Conservation (phyloP, 257 asterid species). For the Salvia splendens region DNA sequence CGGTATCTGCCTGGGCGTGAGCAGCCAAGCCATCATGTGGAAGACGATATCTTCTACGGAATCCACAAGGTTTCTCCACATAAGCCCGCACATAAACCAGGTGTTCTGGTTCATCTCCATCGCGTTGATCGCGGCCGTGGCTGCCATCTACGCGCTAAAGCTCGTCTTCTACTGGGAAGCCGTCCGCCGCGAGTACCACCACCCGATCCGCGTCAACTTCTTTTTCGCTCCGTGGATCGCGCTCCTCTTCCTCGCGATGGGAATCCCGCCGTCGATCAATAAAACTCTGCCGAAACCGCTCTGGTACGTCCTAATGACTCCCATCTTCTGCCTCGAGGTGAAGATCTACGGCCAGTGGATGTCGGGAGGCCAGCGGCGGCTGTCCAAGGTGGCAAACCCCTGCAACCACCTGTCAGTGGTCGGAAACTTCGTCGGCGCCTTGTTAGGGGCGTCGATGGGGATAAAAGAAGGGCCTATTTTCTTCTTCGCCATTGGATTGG, state of each 20-base stretch:
- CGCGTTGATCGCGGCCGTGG: slow-evolving; percentile 47
- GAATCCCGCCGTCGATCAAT: slow-evolving; percentile 60
- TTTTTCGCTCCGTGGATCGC: slow-evolving; percentile 94
- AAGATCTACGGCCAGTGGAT: slow-evolving; percentile 97
- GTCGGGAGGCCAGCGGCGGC: slow-evolving; percentile 91
- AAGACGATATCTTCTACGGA: slow-evolving; percentile 63
- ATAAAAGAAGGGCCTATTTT: slow-evolving; percentile 85
- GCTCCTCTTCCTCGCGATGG: slow-evolving; percentile 67
- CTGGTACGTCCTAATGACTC: slow-evolving; percentile 91
- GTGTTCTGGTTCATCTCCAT: slow-evolving; percentile 64
- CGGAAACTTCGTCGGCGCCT: slow-evolving; percentile 86
- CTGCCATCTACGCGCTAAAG: slow-evolving; percentile 53
- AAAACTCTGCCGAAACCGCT: slow-evolving; percentile 44
- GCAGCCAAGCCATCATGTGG: slow-evolving; percentile 98
- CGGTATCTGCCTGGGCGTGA: slow-evolving; percentile 83
- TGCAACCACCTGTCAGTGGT: slow-evolving; percentile 77
- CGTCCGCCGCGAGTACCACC: slow-evolving; percentile 92
- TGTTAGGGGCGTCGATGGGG: slow-evolving; percentile 95
- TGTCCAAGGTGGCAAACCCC: slow-evolving; percentile 93
- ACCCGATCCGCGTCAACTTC: slow-evolving; percentile 88
- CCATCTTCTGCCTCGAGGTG: slow-evolving; percentile 67
- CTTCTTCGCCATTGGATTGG: slow-evolving; percentile 88
- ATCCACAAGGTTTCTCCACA: slow-evolving; percentile 65
- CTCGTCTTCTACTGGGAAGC: slow-evolving; percentile 80
- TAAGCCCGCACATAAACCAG: slow-evolving; percentile 56